Evolutionary conservation across 164 flowering plant species (phyloP).

Genomic region (Taxillus chinensis): DNA sequence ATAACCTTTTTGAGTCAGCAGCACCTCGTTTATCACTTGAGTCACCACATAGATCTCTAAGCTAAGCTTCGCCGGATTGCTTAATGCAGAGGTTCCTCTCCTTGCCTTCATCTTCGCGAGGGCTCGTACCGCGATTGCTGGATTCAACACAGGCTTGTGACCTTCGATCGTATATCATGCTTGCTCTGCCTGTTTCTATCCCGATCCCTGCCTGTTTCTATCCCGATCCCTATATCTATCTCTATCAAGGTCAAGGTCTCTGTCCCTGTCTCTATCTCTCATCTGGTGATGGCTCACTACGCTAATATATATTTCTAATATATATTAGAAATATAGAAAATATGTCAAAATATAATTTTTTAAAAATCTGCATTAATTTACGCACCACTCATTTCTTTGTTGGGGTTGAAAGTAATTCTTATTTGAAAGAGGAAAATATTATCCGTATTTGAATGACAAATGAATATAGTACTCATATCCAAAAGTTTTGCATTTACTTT

Average conservation of each 20-base stretch:
- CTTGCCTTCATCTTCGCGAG: conserved; percentile 33
- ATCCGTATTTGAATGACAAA: too few species aligned
- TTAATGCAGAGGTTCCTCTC: conserved; percentile 46
- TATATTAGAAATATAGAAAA: too few species aligned
- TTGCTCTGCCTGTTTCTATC: conserved; percentile 29
- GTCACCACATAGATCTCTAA: conserved; percentile 71
- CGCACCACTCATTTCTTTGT: too few species aligned
- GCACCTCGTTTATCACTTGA: conserved; percentile 26
- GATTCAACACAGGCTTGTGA: conserved; percentile 21
- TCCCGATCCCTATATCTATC: conserved; percentile 43
- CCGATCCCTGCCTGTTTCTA: conserved; percentile 28
- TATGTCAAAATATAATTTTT: too few species aligned
- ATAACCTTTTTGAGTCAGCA: conserved; percentile 21
- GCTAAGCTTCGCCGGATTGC: conserved; percentile 74
- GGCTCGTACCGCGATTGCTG: conserved; percentile 29
- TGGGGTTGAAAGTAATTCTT: too few species aligned
- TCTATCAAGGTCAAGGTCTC: conserved; percentile 24
- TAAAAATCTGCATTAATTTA: too few species aligned
- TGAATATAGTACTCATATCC: too few species aligned
- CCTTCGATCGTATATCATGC: conserved; percentile 28
- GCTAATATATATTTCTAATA: too few species aligned
- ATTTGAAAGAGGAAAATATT: too few species aligned
- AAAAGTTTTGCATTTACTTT: too few species aligned
- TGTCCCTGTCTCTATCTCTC: conserved; percentile 12
- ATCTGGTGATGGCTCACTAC: too few species aligned